Evolutionary conservation across 1,139 yeast genomes (phyloP).

Genomic region (Waltiozyma sp.): DNA sequence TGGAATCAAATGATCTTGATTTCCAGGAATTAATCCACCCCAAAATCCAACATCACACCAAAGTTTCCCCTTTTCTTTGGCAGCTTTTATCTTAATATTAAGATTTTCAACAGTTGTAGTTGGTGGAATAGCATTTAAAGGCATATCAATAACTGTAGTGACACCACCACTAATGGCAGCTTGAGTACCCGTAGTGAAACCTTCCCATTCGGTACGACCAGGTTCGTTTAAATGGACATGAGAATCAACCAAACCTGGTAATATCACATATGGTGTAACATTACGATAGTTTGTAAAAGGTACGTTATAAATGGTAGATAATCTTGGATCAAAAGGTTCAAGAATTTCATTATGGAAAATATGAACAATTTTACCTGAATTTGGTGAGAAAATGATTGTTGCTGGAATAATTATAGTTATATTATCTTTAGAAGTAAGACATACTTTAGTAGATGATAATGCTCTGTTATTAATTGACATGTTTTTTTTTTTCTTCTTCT

Average conservation of each 20-base stretch:
- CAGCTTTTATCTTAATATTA: constrained; percentile 64
- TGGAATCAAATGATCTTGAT: constrained; percentile 57
- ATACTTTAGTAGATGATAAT: background rate
- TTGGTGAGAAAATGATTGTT: constrained; percentile 51
- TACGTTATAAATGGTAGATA: constrained; percentile 33
- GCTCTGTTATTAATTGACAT: background rate
- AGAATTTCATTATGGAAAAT: constrained; percentile 29
- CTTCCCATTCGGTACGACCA: constrained; percentile 94
- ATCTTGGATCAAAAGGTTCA: constrained; percentile 24
- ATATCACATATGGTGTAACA: constrained; percentile 52
- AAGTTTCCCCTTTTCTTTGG: constrained; percentile 49
- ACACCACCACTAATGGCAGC: constrained; percentile 95
- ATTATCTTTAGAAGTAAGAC: background rate
- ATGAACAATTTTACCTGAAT: constrained; percentile 55
- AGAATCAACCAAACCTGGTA: constrained; percentile 90
- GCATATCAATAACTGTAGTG: constrained; percentile 94
- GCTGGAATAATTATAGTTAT: constrained; percentile 37
- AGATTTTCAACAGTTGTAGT: constrained; percentile 78
- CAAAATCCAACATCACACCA: constrained; percentile 95
- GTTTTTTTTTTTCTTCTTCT: no score
- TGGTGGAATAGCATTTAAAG: constrained; percentile 90
- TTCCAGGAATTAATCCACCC: constrained; percentile 88
- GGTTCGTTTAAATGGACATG: constrained; percentile 94
- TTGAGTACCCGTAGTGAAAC: constrained; percentile 84
- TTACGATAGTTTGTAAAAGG: constrained; percentile 32